Evolutionary conservation across 306 rosid species (phyloP).

Genomic region (Inga oerstediana): DNA sequence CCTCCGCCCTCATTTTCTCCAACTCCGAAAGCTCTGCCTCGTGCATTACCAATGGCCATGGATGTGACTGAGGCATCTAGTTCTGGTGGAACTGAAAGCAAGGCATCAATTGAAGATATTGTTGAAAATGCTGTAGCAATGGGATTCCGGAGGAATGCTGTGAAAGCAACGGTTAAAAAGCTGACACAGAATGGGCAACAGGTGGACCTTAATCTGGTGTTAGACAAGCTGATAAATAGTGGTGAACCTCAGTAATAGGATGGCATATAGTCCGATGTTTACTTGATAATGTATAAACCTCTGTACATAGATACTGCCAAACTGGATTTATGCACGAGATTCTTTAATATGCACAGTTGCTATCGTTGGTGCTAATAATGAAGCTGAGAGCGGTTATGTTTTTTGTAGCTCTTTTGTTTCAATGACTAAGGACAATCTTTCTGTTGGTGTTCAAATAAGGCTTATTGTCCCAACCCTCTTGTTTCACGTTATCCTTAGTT

Average conservation of each 20-base stretch:
- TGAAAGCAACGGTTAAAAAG: constrained; percentile 44
- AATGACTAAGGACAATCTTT: background rate
- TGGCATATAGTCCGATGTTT: background rate
- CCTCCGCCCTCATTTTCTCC: background rate
- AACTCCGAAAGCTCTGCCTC: constrained; percentile 36
- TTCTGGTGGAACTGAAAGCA: constrained; percentile 37
- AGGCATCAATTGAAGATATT: constrained; percentile 37
- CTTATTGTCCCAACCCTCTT: background rate
- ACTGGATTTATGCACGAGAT: background rate
- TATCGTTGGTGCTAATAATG: background rate
- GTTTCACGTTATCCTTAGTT: no score
- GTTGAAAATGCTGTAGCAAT: constrained; percentile 49
- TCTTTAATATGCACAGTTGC: background rate
- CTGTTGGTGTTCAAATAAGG: background rate
- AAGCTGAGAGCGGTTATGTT: background rate
- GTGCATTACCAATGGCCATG: constrained; percentile 53
- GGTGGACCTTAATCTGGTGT: constrained; percentile 27
- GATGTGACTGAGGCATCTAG: constrained; percentile 35
- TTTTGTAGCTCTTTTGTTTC: background rate
- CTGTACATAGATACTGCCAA: background rate
- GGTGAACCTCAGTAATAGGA: background rate
- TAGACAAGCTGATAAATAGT: constrained; percentile 4
- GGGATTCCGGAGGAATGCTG: constrained; percentile 57
- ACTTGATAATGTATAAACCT: background rate
- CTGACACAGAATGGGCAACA: constrained; percentile 48